A percentile compares a stretch with the other conserved stretches of the same genome.
These are phyloP conservation scores for Phytomonas serpens DNA, from an alignment of 208 protist genomes.

Conservation along the genomic window DNA sequence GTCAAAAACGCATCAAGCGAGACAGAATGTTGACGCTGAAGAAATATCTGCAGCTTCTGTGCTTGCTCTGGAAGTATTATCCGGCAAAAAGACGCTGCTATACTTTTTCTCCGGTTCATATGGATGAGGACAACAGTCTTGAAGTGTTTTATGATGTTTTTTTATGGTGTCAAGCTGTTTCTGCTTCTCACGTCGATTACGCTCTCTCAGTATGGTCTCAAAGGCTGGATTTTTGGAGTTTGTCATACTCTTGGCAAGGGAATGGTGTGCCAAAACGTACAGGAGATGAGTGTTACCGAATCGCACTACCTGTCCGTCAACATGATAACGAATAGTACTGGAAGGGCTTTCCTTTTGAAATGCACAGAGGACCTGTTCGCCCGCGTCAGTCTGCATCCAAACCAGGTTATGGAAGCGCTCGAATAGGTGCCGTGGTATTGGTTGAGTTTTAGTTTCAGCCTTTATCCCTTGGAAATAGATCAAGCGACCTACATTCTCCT, in stretches of 20 bases:
- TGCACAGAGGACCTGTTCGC: slow-evolving; percentile 55
- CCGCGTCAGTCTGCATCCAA: slow-evolving; percentile 55
- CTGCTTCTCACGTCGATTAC: slow-evolving; percentile 18
- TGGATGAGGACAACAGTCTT: background rate
- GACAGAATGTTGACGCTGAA: background rate
- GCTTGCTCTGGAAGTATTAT: background rate
- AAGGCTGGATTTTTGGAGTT: slow-evolving; percentile 58
- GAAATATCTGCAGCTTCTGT: background rate
- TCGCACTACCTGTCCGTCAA: slow-evolving; percentile 76
- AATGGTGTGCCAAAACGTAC: slow-evolving; percentile 62
- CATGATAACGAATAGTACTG: slow-evolving; percentile 66
- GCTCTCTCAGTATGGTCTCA: slow-evolving; percentile 36
- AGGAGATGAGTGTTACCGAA: slow-evolving; percentile 29
- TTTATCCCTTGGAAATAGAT: slow-evolving; percentile 54
- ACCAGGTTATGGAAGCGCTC: slow-evolving; percentile 40
- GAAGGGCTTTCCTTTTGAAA: slow-evolving; percentile 41
- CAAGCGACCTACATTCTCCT: slow-evolving; percentile 34
- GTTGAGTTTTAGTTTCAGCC: slow-evolving; percentile 17
- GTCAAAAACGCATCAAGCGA: background rate
- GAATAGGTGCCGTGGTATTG: slow-evolving; percentile 4
- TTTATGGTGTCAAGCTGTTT: slow-evolving; percentile 6
- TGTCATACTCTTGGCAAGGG: slow-evolving; percentile 56
- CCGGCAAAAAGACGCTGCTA: background rate
- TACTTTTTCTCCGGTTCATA: background rate
- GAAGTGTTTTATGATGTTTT: background rate